Base-by-base conservation (phyloP, 2,329 filamentous ascomycete genomes). In the Emergomyces orientalis region DNA sequence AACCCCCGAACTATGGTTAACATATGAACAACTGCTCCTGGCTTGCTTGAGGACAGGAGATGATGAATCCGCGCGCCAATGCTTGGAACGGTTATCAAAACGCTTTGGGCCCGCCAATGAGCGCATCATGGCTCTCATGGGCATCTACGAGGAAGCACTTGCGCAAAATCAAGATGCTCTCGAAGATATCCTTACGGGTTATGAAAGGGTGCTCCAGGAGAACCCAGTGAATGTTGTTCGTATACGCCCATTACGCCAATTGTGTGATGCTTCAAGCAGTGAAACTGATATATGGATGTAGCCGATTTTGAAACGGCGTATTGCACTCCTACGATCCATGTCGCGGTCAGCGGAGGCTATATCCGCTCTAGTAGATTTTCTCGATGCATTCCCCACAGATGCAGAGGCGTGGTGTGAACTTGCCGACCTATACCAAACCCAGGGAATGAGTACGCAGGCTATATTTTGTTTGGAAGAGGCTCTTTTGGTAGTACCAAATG, bases 381-480 rank as follows among this genome's bases (percentile, higher is more conserved):
- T 99, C 56, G 89, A 95, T 71, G 86, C 88, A 65, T 89, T 87
- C 61, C 92, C 94, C 1, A 96, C 90, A 1, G 94, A 99, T 77
- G 87, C 88, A 6, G 94, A 99, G 78, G 87, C 89, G 11, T 99
- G 94, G 94, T 85, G 90, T 60, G 94, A 99, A 78, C 81, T 97
- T 68, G 86, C 90, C 61, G 91, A 96, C 72, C 78, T 97, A 65
- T 97, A 99, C 76, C 81, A 91, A 37, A 82, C 82, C 25, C 88
- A 93, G 72, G 90, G 88, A 0, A 77, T 93, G 69, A 91, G 89
- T 71, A 78, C 86, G 17, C 93, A 97, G 75, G 89, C 91, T 47
- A 86, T 96, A 59, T 96, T 88, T 75, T 88, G 91, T 64, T 78
- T 96, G 54, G 94, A 99, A 74, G 94, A 99, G 75, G 91, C 96